A percentile compares a stretch with the other conserved stretches of the same genome.
Conservation (phyloP, 2,329 filamentous ascomycete species). For the Calonectria naviculata region DNA sequence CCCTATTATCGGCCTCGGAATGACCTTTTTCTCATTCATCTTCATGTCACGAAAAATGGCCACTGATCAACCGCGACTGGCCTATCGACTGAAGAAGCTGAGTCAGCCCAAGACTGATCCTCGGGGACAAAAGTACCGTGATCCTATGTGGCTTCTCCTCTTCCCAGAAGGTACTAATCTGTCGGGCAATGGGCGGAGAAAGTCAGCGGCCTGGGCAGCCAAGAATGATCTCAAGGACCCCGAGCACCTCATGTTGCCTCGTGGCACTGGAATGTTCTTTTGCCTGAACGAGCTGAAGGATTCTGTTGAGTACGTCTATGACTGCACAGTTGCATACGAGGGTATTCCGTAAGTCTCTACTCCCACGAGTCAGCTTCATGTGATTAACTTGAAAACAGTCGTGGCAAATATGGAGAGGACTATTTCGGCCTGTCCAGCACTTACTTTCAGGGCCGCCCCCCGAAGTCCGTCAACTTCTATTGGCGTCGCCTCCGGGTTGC, state of each 20-base stretch:
- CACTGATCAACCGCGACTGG: slow-evolving; percentile 79
- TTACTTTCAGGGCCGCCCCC: slow-evolving; percentile 88
- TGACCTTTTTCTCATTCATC: slow-evolving; percentile 90
- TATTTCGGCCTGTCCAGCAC: slow-evolving; percentile 89
- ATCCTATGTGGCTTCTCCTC: slow-evolving; percentile 91
- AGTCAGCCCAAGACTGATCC: slow-evolving; percentile 67
- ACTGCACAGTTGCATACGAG: slow-evolving; percentile 96
- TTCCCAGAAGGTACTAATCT: slow-evolving; percentile 92
- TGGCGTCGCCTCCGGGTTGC: slow-evolving; percentile 88
- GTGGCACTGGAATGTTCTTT: slow-evolving; percentile 84
- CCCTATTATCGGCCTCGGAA: slow-evolving; percentile 82
- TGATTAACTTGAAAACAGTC: slow-evolving; percentile 56
- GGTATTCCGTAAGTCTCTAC: slow-evolving; percentile 80
- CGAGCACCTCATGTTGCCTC: slow-evolving; percentile 79
- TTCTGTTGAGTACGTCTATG: slow-evolving; percentile 85
- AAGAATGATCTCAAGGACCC: slow-evolving; percentile 80
- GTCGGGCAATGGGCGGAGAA: slow-evolving; percentile 74
- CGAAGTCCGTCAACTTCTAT: slow-evolving; percentile 96
- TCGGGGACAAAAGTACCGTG: slow-evolving; percentile 64
- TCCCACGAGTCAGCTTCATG: slow-evolving; percentile 5
- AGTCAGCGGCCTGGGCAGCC: slow-evolving; percentile 80
- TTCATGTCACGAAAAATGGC: slow-evolving; percentile 93
- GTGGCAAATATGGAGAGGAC: slow-evolving; percentile 87
- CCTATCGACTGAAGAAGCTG: slow-evolving; percentile 78
- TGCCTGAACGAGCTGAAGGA: slow-evolving; percentile 80